These are phyloP conservation scores for Teunomyces pallodes DNA, from an alignment of 805 yeast species.

Conservation along the genomic window DNA sequence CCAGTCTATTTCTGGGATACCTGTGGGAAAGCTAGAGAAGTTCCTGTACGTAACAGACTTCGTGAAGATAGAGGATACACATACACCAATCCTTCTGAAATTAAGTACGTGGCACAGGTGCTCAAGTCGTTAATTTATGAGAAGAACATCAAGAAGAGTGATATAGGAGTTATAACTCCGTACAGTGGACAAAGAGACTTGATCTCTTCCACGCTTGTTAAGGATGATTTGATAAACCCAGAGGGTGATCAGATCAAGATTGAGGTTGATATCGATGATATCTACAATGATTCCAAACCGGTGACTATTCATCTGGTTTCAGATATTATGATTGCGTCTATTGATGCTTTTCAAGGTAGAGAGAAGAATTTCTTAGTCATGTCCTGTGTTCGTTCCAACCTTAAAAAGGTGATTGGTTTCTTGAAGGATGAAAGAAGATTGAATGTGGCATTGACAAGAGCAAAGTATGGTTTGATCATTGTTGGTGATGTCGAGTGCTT, in stretches of 20 bases:
- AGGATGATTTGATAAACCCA: constrained; percentile 58
- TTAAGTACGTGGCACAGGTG: constrained; percentile 43
- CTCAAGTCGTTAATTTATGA: constrained; percentile 52
- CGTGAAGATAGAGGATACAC: constrained; percentile 56
- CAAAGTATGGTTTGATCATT: constrained; percentile 26
- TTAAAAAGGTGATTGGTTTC: constrained; percentile 21
- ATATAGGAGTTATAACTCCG: constrained; percentile 72
- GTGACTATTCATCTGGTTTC: constrained; percentile 49
- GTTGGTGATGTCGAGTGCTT: constrained; percentile 39
- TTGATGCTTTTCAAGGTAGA: constrained; percentile 30
- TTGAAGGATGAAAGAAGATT: constrained; percentile 28
- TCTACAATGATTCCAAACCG: constrained; percentile 43
- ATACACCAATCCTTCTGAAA: constrained; percentile 56
- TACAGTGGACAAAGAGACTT: constrained; percentile 72
- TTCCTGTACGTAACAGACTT: constrained; percentile 45
- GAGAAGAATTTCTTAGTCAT: constrained; percentile 28
- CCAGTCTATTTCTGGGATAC: constrained; percentile 66
- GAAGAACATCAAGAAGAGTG: constrained; percentile 46
- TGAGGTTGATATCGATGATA: constrained; percentile 63
- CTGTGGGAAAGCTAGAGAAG: constrained; percentile 45
- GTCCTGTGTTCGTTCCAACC: constrained; percentile 29
- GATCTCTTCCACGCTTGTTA: constrained; percentile 48
- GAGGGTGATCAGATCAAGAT: constrained; percentile 42
- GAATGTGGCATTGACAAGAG: constrained; percentile 30
- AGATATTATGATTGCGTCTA: constrained; percentile 41